These are phyloP conservation scores for Suhomyces vadensis DNA, from an alignment of 805 yeast species.

Conservation along the genomic window DNA sequence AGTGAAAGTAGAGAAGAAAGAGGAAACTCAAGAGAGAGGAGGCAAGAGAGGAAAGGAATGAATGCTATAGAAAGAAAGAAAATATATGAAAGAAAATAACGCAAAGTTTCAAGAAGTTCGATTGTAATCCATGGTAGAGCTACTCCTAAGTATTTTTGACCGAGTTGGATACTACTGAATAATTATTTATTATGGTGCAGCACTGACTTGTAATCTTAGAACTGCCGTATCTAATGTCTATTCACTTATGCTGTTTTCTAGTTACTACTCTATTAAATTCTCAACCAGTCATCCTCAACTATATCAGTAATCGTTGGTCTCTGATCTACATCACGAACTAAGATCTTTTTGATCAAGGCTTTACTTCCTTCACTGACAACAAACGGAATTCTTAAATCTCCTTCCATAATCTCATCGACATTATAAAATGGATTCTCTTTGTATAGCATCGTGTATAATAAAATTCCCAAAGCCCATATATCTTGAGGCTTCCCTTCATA, in stretches of 20 bases:
- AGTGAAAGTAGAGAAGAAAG: not conserved
- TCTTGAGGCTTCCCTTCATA: conserved; percentile 95
- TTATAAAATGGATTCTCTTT: conserved; percentile 95
- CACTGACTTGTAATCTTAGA: not conserved
- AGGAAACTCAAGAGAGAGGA: not conserved
- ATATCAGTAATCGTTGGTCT: conserved; percentile 79
- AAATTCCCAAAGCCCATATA: conserved; percentile 94
- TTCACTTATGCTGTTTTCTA: conserved; percentile 12
- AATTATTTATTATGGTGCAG: too few species aligned
- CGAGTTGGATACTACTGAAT: too few species aligned
- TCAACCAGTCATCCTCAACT: conserved; percentile 66
- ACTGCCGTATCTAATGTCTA: not conserved
- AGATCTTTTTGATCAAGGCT: conserved; percentile 60
- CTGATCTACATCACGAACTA: conserved; percentile 62
- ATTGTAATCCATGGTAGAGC: too few species aligned
- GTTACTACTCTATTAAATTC: not conserved
- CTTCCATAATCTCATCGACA: conserved; percentile 94
- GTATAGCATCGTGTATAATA: conserved; percentile 84
- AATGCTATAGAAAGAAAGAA: too few species aligned
- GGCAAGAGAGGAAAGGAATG: not conserved
- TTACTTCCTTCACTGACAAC: conserved; percentile 63
- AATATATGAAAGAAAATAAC: too few species aligned
- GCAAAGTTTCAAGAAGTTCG: too few species aligned
- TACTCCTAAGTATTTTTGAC: not conserved
- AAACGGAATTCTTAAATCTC: conserved; percentile 71